Percentiles rank a stretch among this genome's conserved stretches.
Evolutionary conservation across 2,329 filamentous ascomycete genomes (phyloP).

Genomic region (Lecanosticta acicola): DNA sequence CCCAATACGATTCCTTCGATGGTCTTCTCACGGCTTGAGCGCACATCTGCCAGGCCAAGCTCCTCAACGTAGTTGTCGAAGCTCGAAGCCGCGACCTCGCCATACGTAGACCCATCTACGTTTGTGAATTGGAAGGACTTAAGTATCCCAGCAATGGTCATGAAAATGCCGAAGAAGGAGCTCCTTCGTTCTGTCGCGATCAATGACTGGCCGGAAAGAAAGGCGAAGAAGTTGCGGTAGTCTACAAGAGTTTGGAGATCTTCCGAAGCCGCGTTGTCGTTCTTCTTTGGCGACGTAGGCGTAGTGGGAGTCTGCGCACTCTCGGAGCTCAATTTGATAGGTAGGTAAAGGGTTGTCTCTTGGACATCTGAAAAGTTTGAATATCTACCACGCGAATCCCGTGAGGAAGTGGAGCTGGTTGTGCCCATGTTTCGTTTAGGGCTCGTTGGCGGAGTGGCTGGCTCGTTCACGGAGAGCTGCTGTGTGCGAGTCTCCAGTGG

Average conservation of each 20-base stretch:
- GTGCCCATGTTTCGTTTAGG: conserved; percentile 18
- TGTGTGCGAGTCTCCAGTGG: conserved; percentile 27
- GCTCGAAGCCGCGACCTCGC: conserved; percentile 56
- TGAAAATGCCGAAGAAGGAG: conserved; percentile 55
- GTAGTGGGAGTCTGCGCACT: conserved; percentile 25
- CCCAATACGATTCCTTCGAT: conserved; percentile 84
- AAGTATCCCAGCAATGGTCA: conserved; percentile 54
- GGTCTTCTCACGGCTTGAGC: conserved; percentile 78
- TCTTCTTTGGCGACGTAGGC: conserved; percentile 17
- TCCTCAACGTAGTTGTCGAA: conserved; percentile 74
- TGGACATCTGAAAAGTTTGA: conserved; percentile 45
- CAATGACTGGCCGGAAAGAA: conserved; percentile 56
- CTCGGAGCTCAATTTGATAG: conserved; percentile 52
- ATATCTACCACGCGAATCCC: conserved; percentile 41
- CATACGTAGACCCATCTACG: conserved; percentile 58
- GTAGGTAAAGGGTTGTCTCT: conserved; percentile 54
- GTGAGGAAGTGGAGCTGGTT: conserved; percentile 27
- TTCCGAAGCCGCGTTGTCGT: conserved; percentile 34
- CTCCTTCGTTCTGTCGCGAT: conserved; percentile 53
- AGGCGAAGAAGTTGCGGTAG: conserved; percentile 60
- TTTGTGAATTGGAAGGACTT: conserved; percentile 57
- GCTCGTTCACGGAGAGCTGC: conserved; percentile 25
- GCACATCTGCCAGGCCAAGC: conserved; percentile 69
- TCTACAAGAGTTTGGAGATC: conserved; percentile 53
- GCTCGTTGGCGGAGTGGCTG: conserved; percentile 27